Percentiles rank a stretch among this genome's conserved stretches.
phyloP scores from a whole-genome alignment of 768 basidiomycete genomes.

The Tephrocybe sp. region DNA sequence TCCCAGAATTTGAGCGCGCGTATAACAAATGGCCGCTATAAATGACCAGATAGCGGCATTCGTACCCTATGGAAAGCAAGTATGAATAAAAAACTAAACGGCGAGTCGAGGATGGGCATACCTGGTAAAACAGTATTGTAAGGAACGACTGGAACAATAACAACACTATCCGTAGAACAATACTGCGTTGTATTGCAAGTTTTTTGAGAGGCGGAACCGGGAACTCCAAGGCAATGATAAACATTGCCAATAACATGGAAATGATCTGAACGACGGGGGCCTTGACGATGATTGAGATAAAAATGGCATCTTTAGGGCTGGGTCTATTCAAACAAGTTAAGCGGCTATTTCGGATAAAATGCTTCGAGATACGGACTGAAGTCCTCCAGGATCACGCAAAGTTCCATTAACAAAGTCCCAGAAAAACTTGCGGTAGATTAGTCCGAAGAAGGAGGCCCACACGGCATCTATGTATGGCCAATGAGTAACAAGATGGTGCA shows the following conservation, averaged over 20 bases:
- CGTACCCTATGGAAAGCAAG: slow-evolving; percentile 56
- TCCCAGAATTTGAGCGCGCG: slow-evolving; percentile 59
- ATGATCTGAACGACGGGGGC: slow-evolving; percentile 71
- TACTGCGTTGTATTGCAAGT: slow-evolving; percentile 60
- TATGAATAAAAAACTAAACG: slow-evolving; percentile 2
- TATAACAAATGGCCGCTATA: slow-evolving; percentile 67
- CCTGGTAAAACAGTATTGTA: slow-evolving; percentile 75
- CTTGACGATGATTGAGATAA: slow-evolving; percentile 75
- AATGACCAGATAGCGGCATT: slow-evolving; percentile 81
- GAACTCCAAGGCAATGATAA: slow-evolving; percentile 67
- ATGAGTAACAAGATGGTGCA: slow-evolving; percentile 9
- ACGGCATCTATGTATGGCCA: slow-evolving; percentile 53
- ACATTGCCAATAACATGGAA: slow-evolving; percentile 56
- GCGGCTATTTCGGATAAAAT: neutral
- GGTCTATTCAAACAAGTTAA: slow-evolving; percentile 40
- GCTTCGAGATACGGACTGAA: slow-evolving; percentile 56
- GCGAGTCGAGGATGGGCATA: slow-evolving; percentile 24
- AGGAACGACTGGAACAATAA: slow-evolving; percentile 63
- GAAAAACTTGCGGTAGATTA: slow-evolving; percentile 91
- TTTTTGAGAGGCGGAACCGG: slow-evolving; percentile 60
- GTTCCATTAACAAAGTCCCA: slow-evolving; percentile 91
- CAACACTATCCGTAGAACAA: slow-evolving; percentile 58
- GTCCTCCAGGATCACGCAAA: slow-evolving; percentile 72
- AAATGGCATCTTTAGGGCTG: slow-evolving; percentile 53
- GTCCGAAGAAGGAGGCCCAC: slow-evolving; percentile 79